Base-by-base conservation (phyloP, 345 rosid genomes). In the Ailanthus altissimus region DNA sequence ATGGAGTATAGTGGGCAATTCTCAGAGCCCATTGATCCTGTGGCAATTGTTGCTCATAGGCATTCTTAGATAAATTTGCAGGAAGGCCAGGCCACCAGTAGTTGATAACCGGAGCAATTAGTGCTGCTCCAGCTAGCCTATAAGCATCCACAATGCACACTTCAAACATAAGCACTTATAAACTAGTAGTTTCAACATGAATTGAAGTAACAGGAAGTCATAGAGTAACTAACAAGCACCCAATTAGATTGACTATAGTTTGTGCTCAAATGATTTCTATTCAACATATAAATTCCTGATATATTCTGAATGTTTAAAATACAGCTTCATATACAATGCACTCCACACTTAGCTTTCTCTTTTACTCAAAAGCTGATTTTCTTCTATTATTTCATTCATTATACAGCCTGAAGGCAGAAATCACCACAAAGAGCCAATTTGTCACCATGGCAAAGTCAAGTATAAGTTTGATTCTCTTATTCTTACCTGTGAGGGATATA, bases 71-170 rank as follows among this genome's bases (percentile, higher is more conserved):
- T 56, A 86, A 70, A 21, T 86, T 80, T 16, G 76, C 67, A 0
- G 92, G 92, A 51, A 90, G 74, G 61, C 85, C 83, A 42, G 84
- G 81, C 92, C 94, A 90, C 92, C 91, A 90, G 78, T 87, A 83
- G 78, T 88, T 90, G 57, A 85, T 62, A 28, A 74, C 86, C 0
- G 89, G 92, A 40, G 84, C 87, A 23, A 87, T 11, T 67, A 90
- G 79, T 32, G 81, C 74, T 20, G 82, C 90, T 82, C 94, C 92
- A 6, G 92, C 88, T 78, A 90, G 72, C 78, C 92, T 90, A 76
- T 53, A 28, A 63, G 2, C 25, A 72, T 5, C 0, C 8, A 23
- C 43, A 26, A 50, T 36, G 20, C 23, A 32, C 59, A 36, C 32
- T 12, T 32, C 3, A 26, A 20, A 47, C 5, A 26, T 47, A 32